phyloP scores from a whole-genome alignment of 106 monocot genomes.

The Dioscorea zingiberensis region DNA sequence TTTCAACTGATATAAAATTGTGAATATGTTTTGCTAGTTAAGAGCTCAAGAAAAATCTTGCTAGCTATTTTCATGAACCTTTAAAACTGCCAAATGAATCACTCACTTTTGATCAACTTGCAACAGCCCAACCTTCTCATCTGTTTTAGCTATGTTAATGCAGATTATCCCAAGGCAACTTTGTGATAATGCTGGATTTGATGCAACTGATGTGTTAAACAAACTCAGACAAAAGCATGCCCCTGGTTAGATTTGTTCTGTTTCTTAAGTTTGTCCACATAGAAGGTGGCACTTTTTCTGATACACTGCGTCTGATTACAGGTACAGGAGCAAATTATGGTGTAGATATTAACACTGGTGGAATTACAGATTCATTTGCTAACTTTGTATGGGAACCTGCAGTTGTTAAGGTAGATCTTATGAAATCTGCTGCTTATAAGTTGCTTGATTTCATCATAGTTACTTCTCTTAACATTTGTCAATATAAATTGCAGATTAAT shows the following conservation, averaged over 20 bases:
- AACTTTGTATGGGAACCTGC: slow-evolving; percentile 99
- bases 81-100: no score
- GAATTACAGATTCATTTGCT: slow-evolving; percentile 87
- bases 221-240: slow-evolving; percentile 98
- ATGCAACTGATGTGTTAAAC: slow-evolving; percentile 94
- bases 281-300: neutral
- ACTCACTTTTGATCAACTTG: no score
- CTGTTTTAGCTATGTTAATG: neutral
- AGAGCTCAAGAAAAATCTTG: no score
- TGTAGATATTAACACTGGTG: slow-evolving; percentile 93
- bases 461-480: neutral
- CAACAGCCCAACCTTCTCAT: no score
- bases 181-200: slow-evolving; percentile 98
- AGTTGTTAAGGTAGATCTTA: slow-evolving; percentile 66
- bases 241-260: slow-evolving; percentile 42
- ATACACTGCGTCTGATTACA: slow-evolving; percentile 8
- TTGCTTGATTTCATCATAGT: neutral
- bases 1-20: no score
- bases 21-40: no score
- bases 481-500: slow-evolving; percentile 61
- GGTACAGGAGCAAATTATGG: slow-evolving; percentile 89
- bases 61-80: no score
- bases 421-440: neutral
- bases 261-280: neutral
- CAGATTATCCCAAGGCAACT: slow-evolving; percentile 97